Base-by-base conservation (phyloP, 108 stramenopile genomes). In the Nitzschia palea region DNA sequence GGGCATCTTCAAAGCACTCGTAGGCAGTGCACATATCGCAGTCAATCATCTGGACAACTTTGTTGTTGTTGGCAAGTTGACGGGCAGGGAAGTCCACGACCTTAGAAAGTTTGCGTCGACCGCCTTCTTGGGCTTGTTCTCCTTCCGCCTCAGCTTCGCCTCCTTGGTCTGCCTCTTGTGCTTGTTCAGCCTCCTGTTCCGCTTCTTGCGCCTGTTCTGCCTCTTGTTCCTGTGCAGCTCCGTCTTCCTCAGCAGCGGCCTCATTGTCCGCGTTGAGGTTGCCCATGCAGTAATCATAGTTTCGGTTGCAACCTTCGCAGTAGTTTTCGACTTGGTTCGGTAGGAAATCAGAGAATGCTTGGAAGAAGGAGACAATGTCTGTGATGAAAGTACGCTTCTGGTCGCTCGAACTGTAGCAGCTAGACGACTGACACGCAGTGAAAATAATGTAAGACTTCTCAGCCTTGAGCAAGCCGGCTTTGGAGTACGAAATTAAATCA, bases 361-460 rank as follows among this genome's bases (percentile, higher is more conserved):
- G 51, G 67, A 85, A 68, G 68, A 71, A 88, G 0, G 82, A 76
- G 9, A 55, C 60, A 43, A 88, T 48, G 55, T 85, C 82, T 27
- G 84, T 68, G 56, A 85, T 70, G 80, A 80, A 83, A 28, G 65
- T 69, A 52, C 64, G 44, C 67, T 64, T 80, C 2, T 77, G 66
- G 30, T 66, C 58, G 20, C 82, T 79, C 0, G 43, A 45, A 53
- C 55, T 37, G 56, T 84, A 83, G 67, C 82, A 83, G 47, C 78
- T 47, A 17, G 59, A 69, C 3, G 66, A 71, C 51, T 83, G 32
- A 63, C 84, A 83, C 5, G 80, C 73, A 52, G 85, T 74, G 70
- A 88, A 88, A 10, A 83, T 18, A 22, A 88, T 79, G 65, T 79
- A 85, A 12, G 79, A 80, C 64, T 82, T 83, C 28, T 78, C 74